Evolutionary conservation across 306 rosid species (phyloP).

Genomic region (Cajanus cajan): DNA sequence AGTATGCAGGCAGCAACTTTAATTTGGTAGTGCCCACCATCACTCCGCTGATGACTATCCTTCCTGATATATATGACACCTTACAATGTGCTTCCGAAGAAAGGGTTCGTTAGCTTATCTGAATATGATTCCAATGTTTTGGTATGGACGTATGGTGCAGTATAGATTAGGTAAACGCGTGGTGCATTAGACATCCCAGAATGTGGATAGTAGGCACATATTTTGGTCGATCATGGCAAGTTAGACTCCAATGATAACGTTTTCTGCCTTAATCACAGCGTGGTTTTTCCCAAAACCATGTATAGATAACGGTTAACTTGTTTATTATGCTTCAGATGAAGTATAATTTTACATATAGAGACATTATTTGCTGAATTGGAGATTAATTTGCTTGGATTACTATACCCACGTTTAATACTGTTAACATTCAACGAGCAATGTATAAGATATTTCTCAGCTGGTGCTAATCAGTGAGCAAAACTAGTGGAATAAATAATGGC

Average conservation of each 20-base stretch:
- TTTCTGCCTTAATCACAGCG: not conserved
- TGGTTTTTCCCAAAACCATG: not conserved
- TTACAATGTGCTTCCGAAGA: not conserved
- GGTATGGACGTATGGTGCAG: not conserved
- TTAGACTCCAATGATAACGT: not conserved
- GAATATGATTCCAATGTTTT: slow-evolving; percentile 5
- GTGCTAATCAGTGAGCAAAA: not conserved
- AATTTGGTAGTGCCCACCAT: not conserved
- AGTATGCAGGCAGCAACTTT: not conserved
- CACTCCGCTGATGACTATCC: not conserved
- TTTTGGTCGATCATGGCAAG: not conserved
- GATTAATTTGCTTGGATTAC: not conserved
- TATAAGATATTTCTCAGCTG: not conserved
- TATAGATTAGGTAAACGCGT: not conserved
- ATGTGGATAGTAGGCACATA: slow-evolving; percentile 12
- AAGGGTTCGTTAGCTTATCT: not conserved
- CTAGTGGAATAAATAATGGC: not conserved
- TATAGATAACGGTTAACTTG: not conserved
- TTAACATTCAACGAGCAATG: not conserved
- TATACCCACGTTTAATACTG: not conserved
- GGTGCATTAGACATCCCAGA: not conserved
- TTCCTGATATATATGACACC: not conserved
- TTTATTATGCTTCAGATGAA: not conserved
- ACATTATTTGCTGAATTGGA: not conserved
- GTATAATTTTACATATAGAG: not conserved